These are phyloP conservation scores for Penicillium cinerascens DNA, from an alignment of 495 filamentous ascomycete species.

Conservation along the genomic window DNA sequence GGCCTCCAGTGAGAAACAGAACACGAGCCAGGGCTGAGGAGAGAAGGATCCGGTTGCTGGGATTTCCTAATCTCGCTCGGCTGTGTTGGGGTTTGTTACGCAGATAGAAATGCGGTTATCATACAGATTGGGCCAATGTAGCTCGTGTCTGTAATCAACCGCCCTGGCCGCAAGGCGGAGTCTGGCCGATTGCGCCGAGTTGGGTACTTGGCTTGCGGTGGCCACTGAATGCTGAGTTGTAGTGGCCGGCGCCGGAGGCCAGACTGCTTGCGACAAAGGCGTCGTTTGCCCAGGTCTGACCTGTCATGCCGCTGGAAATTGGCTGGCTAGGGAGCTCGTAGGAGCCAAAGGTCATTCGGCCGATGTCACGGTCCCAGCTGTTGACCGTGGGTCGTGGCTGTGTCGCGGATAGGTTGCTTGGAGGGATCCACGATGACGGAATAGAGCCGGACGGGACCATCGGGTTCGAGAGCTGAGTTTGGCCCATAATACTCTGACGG, in stretches of 20 bases:
- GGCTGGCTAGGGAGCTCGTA: slow-evolving; percentile 30
- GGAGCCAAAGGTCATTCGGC: slow-evolving; percentile 14
- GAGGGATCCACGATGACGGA: slow-evolving; percentile 26
- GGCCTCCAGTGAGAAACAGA: background rate
- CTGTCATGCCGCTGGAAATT: slow-evolving; percentile 27
- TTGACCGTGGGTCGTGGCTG: slow-evolving; percentile 16
- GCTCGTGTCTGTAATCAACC: slow-evolving; percentile 31
- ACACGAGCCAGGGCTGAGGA: background rate
- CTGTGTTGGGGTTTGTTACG: background rate
- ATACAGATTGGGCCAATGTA: background rate
- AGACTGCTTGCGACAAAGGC: slow-evolving; percentile 42
- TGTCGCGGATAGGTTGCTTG: slow-evolving; percentile 19
- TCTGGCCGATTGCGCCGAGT: slow-evolving; percentile 45
- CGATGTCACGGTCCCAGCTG: slow-evolving; percentile 27
- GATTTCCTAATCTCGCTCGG: background rate
- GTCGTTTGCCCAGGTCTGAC: slow-evolving; percentile 41
- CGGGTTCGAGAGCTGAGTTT: slow-evolving; percentile 24
- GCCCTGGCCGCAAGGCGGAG: slow-evolving; percentile 46
- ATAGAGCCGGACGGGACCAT: slow-evolving; percentile 21
- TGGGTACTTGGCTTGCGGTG: slow-evolving; percentile 32
- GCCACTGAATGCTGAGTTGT: slow-evolving; percentile 23
- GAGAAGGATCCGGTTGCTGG: background rate
- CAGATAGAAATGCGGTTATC: background rate
- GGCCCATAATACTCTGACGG: slow-evolving; percentile 27
- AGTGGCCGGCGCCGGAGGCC: slow-evolving; percentile 23